Base-by-base conservation (phyloP, 768 basidiomycete genomes). In the Cystobasidiopsis lactophilus region DNA sequence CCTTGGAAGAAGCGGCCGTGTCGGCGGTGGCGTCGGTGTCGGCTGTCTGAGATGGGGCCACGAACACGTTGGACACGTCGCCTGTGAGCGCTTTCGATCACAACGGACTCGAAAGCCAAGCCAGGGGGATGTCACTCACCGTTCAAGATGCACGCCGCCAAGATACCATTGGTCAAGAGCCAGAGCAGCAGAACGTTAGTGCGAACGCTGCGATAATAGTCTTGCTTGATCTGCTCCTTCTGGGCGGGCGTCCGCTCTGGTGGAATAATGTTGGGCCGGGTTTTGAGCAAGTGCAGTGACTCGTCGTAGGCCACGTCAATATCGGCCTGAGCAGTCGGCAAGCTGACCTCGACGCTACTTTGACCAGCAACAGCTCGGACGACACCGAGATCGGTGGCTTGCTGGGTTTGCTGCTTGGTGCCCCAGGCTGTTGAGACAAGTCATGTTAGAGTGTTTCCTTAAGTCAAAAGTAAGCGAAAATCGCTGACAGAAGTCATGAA, bases 121-220 rank as follows among this genome's bases (percentile, higher is more conserved):
- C n/a, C n/a, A n/a, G n/a, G n/a, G n/a, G n/a, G n/a, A n/a, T n/a
- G n/a, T n/a, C n/a, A n/a, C n/a, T n/a, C n/a, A n/a, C n/a, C 33
- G 33, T 35, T 7, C 33, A 35, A 16, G 33, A 35, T 35, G 33
- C 33, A 35, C 9, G 33, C 33, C 33, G 33, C 33, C 33, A 35
- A 16, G 33, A 35, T 31, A 69, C 73, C 62, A 55, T 37, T 39
- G 9, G 33, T 35, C 30, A 33, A 11, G n/a, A 11, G 29, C 85
- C 85, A 88, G 2, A 74, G 69, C 52, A 89, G 69, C 40, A 89
- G 66, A 31, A 80, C 75, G 74, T 77, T 85, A 5, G 84, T 85
- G 57, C 85, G 70, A 51, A 88, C 82, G 60, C 77, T 78, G 0
- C 84, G 82, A 65, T 86, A 89, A 67, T 86, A 88, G 59, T 85